Evolutionary conservation across 495 filamentous ascomycete genomes (phyloP).

Genomic region (Lasiosphaeria miniovina): DNA sequence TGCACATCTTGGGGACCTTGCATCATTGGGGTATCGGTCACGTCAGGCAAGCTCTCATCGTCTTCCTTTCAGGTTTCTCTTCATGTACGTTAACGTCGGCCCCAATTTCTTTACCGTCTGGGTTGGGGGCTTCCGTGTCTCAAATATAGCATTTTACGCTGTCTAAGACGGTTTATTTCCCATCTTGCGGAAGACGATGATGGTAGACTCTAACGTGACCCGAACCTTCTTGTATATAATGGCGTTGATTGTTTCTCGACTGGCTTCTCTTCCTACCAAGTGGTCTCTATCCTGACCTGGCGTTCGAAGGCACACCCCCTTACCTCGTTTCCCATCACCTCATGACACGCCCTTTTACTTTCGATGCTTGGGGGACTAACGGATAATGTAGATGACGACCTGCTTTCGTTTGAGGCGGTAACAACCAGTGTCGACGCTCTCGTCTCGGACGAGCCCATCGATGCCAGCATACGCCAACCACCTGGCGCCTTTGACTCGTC

Average conservation of each 20-base stretch:
- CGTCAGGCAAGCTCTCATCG: slow-evolving; percentile 63
- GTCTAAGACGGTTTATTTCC: slow-evolving; percentile 39
- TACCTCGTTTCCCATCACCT: neutral
- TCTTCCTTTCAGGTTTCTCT: slow-evolving; percentile 56
- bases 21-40: slow-evolving; percentile 41
- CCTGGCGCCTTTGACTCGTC: slow-evolving; percentile 43
- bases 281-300: slow-evolving; percentile 11
- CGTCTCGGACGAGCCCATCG: slow-evolving; percentile 49
- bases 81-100: slow-evolving; percentile 76
- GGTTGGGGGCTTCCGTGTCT: slow-evolving; percentile 40
- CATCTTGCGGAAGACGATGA: slow-evolving; percentile 53
- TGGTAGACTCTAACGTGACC: slow-evolving; percentile 48
- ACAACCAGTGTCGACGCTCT: slow-evolving; percentile 55
- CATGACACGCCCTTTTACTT: neutral
- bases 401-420: slow-evolving; percentile 50
- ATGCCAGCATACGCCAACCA: slow-evolving; percentile 24
- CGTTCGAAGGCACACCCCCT: neutral
- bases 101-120: slow-evolving; percentile 43
- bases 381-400: slow-evolving; percentile 44
- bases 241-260: slow-evolving; percentile 20
- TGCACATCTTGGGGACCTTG: slow-evolving; percentile 15
- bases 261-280: slow-evolving; percentile 19
- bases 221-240: slow-evolving; percentile 38
- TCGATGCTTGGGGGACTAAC: slow-evolving; percentile 32
- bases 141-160: slow-evolving; percentile 52